These are phyloP conservation scores for Colletotrichum lini DNA, from an alignment of 2,329 filamentous ascomycete genomes.

Conservation along the genomic window DNA sequence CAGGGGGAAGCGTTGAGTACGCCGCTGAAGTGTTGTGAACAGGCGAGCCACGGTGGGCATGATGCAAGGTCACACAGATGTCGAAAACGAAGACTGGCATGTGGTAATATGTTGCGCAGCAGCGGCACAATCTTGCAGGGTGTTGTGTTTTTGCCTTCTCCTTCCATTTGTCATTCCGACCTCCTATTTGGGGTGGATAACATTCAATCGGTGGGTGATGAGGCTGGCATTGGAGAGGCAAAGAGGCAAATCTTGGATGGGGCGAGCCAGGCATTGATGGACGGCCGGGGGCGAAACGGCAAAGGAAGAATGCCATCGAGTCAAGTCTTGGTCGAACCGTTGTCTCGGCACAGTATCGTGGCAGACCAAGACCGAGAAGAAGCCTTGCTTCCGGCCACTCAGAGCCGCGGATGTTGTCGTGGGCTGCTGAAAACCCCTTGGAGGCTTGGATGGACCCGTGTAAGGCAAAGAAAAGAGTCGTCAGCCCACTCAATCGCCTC, in stretches of 20 bases:
- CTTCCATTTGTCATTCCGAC: conserved; percentile 29
- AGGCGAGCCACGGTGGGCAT: conserved; percentile 14
- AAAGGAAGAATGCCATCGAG: conserved; percentile 32
- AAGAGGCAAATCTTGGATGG: conserved; percentile 21
- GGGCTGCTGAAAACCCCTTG: conserved; percentile 18
- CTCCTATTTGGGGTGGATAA: conserved; percentile 15
- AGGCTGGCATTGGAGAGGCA: conserved; percentile 8
- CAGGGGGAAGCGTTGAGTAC: conserved; percentile 12
- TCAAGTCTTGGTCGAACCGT: conserved; percentile 17
- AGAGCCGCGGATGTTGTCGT: conserved; percentile 11
- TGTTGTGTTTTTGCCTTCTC: neutral
- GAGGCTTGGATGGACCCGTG: conserved; percentile 10
- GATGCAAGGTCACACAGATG: conserved; percentile 24
- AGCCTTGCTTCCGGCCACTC: conserved; percentile 27
- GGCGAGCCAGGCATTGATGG: conserved; percentile 10
- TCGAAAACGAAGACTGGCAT: conserved; percentile 39
- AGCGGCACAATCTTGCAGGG: conserved; percentile 21
- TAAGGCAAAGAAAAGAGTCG: conserved; percentile 28
- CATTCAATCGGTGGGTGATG: conserved; percentile 4
- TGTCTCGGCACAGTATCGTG: conserved; percentile 37
- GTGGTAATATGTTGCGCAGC: conserved; percentile 20
- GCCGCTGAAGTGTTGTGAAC: conserved; percentile 14
- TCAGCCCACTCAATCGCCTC: conserved; percentile 28
- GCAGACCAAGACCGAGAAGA: conserved; percentile 21
- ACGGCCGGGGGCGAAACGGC: conserved; percentile 21